Evolutionary conservation across 371 early-diverging fungal genomes (phyloP), one percentile per base, ranked within the genome.

Genomic region (Aphelidium insulamus): DNA sequence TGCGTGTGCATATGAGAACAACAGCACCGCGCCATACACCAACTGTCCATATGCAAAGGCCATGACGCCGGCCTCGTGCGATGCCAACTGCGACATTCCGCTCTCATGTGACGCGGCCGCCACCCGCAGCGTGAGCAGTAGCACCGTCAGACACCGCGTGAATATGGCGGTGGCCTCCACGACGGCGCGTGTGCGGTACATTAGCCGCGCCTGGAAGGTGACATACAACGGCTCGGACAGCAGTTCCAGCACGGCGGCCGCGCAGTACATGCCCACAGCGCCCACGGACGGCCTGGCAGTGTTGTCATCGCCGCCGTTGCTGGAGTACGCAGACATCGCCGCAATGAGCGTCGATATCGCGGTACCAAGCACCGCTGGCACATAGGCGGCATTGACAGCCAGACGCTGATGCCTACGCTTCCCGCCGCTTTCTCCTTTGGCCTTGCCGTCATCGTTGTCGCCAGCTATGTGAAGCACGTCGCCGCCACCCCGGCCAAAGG

Each of bases 201-300:
- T n/a, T n/a, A n/a, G 46, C 12, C 63, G 57, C 36, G 67, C 66
- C 36, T 76, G 62, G 0, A 72, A 63, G 12, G 77, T 40, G 16
- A 81, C 62, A 54, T 68, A 87, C 16, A 87, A 41, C 1, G 94
- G 94, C 44, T 90, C 90, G 4, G 70, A 59, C 2, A 59, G 22
- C 7, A 88, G 44, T 43, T 88, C 90, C 9, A 75, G 36, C 36
- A 74, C 51, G 1, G 84, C 73, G 0, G 77, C 67, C 12, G 61
- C 18, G 9, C 77, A 64, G 41, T 80, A 88, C 17, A 80, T 21
- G 1, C 49, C 28, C 9, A 69, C 54, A 19, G 72, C 59, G 0
- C 50, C 41, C 21, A 48, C 2, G 26, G 50, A 43, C 55, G 67
- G 22, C 45, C 54, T 16, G 57, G 58, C 30, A 51, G 49, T n/a